A percentile compares a stretch with the other conserved stretches of the same genome.
These are phyloP conservation scores for Coemansia sp. DNA, from an alignment of 192 early-diverging fungal species.

Conservation along the genomic window DNA sequence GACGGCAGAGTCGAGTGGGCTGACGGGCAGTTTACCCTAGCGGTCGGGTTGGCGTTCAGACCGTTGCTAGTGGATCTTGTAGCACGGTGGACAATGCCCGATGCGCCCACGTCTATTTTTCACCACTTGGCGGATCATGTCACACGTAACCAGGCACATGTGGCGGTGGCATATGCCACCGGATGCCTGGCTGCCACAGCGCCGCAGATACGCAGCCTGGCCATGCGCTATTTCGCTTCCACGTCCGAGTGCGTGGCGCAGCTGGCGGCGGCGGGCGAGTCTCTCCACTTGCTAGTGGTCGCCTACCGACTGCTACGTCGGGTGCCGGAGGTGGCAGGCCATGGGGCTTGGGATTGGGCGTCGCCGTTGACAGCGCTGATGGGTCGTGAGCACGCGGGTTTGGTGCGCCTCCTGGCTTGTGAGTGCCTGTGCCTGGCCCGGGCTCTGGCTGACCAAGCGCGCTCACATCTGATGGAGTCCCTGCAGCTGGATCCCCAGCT, in stretches of 20 bases:
- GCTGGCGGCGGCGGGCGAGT: slow-evolving; percentile 2
- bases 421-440: slow-evolving; percentile 32
- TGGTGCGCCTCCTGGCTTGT: slow-evolving; percentile 30
- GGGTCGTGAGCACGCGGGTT: background rate
- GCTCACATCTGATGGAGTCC: slow-evolving; percentile 13
- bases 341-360: slow-evolving; percentile 30
- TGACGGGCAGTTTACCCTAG: slow-evolving; percentile 35
- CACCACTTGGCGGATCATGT: slow-evolving; percentile 7
- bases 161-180: slow-evolving; percentile 55
- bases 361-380: slow-evolving; percentile 31
- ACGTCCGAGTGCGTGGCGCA: slow-evolving; percentile 10
- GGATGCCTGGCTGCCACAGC: slow-evolving; percentile 62
- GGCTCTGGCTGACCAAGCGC: slow-evolving; percentile 23
- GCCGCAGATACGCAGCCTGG: slow-evolving; percentile 69
- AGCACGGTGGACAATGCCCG: slow-evolving; percentile 68
- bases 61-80: slow-evolving; percentile 80
- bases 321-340: slow-evolving; percentile 38
- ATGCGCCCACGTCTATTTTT: slow-evolving; percentile 37
- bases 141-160: slow-evolving; percentile 31
- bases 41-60: slow-evolving; percentile 54
- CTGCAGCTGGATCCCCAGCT: background rate
- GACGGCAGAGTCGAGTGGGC: slow-evolving; percentile 17
- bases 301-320: slow-evolving; percentile 58
- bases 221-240: slow-evolving; percentile 26
- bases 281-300: slow-evolving; percentile 11